Evolutionary conservation across 2,329 filamentous ascomycete genomes (phyloP).

Genomic region (Colletotrichum cordylinicola): DNA sequence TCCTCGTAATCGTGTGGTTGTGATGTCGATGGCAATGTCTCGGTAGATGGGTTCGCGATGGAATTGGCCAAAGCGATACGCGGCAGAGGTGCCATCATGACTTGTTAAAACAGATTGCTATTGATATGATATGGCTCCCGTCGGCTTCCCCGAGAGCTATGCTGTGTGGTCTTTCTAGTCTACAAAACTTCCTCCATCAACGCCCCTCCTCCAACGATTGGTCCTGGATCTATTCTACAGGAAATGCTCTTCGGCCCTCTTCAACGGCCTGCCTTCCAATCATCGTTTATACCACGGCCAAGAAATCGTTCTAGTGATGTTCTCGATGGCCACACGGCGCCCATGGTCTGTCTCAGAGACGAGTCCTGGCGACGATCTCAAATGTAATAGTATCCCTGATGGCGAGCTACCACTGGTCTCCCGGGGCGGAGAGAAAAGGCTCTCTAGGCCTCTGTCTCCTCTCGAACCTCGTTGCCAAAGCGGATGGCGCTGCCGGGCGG

Average conservation of each 20-base stretch:
- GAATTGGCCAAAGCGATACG: neutral
- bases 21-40: neutral
- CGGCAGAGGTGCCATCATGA: neutral
- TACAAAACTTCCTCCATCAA: neutral
- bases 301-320: neutral
- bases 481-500: constrained; percentile 28
- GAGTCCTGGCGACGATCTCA: neutral
- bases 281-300: neutral
- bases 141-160: neutral
- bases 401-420: neutral
- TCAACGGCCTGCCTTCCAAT: neutral
- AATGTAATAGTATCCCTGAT: neutral
- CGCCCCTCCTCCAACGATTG: neutral
- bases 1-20: neutral
- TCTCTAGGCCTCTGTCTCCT: constrained; percentile 28
- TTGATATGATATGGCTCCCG: neutral
- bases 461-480: constrained; percentile 40
- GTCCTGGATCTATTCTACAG: neutral
- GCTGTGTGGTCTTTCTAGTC: neutral
- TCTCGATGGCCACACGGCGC: neutral
- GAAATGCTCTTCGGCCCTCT: neutral
- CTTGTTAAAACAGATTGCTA: neutral
- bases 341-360: neutral
- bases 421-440: neutral
- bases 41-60: neutral